Evolutionary conservation across 2,329 filamentous ascomycete species (phyloP).

Genomic region (Calycina herbarum): DNA sequence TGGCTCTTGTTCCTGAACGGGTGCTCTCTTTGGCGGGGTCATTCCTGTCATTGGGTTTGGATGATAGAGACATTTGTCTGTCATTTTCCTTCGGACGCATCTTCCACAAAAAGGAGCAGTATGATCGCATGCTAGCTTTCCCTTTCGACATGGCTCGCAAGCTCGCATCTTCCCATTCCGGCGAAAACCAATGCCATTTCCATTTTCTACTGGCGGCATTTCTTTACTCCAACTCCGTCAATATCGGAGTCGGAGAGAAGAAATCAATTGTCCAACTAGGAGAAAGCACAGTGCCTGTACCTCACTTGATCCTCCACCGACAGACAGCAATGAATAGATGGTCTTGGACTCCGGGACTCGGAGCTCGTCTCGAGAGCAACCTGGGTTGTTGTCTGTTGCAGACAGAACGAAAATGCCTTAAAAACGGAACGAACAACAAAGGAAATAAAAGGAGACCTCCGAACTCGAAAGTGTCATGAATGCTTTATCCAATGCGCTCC

Average conservation of each 20-base stretch:
- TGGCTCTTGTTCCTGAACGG: neutral
- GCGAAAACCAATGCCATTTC: conserved; percentile 25
- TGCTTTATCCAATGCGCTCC: neutral
- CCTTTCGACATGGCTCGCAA: conserved; percentile 36
- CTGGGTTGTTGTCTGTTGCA: neutral
- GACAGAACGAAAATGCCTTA: too few relatives aligned
- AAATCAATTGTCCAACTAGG: too few relatives aligned
- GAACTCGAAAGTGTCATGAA: neutral
- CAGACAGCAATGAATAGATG: neutral
- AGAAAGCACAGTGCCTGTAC: too few relatives aligned
- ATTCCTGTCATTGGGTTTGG: conserved; percentile 33
- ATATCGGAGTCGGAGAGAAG: too few relatives aligned
- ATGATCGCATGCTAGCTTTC: conserved; percentile 36
- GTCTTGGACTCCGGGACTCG: neutral
- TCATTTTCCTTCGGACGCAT: conserved; percentile 31
- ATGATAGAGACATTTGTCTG: conserved; percentile 32
- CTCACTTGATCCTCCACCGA: too few relatives aligned
- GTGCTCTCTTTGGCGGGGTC: conserved; percentile 8
- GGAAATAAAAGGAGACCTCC: neutral
- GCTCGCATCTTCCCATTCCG: conserved; percentile 36
- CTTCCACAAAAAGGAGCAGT: conserved; percentile 31
- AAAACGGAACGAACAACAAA: neutral
- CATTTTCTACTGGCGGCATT: conserved; percentile 20
- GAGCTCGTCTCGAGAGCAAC: conserved; percentile 3
- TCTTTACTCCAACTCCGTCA: neutral